Conservation (phyloP, 768 basidiomycete genomes). For the Galerina sulciceps region DNA sequence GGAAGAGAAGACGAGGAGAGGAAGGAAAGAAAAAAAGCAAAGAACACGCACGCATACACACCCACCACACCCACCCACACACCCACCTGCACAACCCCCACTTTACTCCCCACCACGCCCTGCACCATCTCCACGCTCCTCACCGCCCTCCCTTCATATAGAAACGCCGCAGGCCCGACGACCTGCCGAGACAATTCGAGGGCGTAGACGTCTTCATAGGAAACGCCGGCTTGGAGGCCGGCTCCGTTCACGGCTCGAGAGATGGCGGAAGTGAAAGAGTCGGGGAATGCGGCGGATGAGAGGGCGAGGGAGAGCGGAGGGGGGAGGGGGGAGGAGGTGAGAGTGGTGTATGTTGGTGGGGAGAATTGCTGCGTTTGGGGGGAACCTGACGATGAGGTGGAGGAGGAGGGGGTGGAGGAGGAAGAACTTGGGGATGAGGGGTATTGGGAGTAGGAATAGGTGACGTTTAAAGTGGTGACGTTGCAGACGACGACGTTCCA, state of each 20-base stretch:
- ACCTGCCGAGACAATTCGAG: background rate
- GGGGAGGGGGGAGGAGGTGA: too few relatives aligned
- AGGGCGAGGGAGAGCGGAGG: too few relatives aligned
- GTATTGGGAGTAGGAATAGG: conserved; percentile 1
- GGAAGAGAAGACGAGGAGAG: too few relatives aligned
- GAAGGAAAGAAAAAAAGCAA: too few relatives aligned
- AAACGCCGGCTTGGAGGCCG: background rate
- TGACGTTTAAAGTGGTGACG: conserved; percentile 2
- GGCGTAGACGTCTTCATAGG: conserved; percentile 6
- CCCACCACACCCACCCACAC: background rate
- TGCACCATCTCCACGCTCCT: background rate
- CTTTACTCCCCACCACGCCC: background rate
- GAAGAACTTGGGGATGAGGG: too few relatives aligned
- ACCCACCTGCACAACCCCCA: background rate
- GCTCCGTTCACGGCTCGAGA: background rate
- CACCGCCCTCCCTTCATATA: background rate
- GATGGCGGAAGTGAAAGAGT: background rate
- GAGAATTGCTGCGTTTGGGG: too few relatives aligned
- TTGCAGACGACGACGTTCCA: conserved; percentile 11
- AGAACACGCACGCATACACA: conserved; percentile 4
- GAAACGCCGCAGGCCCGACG: background rate
- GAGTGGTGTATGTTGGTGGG: too few relatives aligned
- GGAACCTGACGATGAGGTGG: too few relatives aligned
- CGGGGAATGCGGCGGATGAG: background rate
- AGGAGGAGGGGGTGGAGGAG: background rate